Evolutionary conservation across 257 asterid genomes (phyloP), one percentile per base, ranked within the genome.

Genomic region (Euphrasia confusa): DNA sequence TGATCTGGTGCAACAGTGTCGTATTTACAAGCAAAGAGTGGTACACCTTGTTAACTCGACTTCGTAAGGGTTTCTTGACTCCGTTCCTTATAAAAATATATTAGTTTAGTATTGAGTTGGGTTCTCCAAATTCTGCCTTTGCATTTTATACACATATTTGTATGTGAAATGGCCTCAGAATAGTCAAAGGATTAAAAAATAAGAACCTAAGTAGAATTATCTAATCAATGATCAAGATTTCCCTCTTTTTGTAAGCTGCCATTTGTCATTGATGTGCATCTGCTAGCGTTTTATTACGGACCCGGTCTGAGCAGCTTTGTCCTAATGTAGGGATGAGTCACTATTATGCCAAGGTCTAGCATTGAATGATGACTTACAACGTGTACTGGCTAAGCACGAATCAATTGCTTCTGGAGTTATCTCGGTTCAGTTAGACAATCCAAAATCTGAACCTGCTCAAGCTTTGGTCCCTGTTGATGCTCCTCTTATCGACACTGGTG

Each of bases 1-100:
- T 72, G 99, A 89, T 78, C 79, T 93, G 80, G 97, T 93, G 68
- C 96, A 89, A 75, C 99, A 89, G 67, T 93, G 99, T 63, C 97
- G 97, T 65, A 82, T 78, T 14, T 93, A 83, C 84, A 93, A 89
- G 80, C 97, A 89, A 78, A 82, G 97, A 78, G 97, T 89, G 58
- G 97, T 92, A 15, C 97, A 92, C 82, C 96, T 92, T 68, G 96
- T 92, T 63, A 92, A 92, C 81, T 92, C 96, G 14, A 92, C 97
- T 58, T 75, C 97, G 99, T 93, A 87, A 86, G 99, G 70, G 78
- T 76, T 61, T 68, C 45, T 48, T 72, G 59, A 64, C 32, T 60
- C 64, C n/a, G 7, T 2, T 68, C 68, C 42, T 7, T 64, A 5
- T 67, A 61, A 32, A 32, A 10, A 11, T 58, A 39, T 58, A 32